Conservation (phyloP, 2,329 filamentous ascomycete genomes). For the Cadophora sp. region DNA sequence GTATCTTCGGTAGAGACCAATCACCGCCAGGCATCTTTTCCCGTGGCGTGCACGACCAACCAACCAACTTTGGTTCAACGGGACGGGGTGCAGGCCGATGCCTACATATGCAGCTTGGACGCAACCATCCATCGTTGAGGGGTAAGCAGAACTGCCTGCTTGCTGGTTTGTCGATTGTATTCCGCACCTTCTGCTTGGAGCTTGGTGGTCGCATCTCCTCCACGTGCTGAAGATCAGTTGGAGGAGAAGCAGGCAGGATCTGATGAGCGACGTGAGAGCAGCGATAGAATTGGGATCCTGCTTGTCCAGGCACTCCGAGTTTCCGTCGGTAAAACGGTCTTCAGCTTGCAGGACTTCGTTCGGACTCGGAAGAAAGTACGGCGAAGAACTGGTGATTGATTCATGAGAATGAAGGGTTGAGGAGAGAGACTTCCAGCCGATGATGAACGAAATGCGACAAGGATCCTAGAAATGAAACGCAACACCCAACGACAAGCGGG, state of each 20-base stretch:
- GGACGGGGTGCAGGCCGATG: too few relatives aligned
- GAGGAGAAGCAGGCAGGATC: background rate
- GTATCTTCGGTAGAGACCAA: conserved; percentile 18
- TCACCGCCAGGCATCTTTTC: conserved; percentile 12
- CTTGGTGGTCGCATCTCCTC: background rate
- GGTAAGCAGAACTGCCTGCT: conserved; percentile 16
- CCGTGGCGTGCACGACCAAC: conserved; percentile 27
- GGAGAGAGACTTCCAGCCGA: background rate
- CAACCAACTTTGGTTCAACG: conserved; percentile 1
- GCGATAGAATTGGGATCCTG: too few relatives aligned
- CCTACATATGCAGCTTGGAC: conserved; percentile 5
- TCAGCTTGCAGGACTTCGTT: too few relatives aligned
- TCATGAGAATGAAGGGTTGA: background rate
- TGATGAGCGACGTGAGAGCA: too few relatives aligned
- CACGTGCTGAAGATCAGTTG: conserved; percentile 9
- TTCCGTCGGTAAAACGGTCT: too few relatives aligned
- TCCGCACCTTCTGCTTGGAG: conserved; percentile 21
- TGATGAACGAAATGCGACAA: background rate
- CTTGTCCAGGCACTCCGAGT: too few relatives aligned
- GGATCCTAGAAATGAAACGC: conserved; percentile 19
- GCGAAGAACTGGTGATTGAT: background rate
- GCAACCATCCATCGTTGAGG: conserved; percentile 13
- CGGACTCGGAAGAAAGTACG: background rate
- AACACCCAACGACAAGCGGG: conserved; percentile 21
- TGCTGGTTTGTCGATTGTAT: conserved; percentile 1